phyloP scores from a whole-genome alignment of 495 filamentous ascomycete species.

The Podospora didyma region DNA sequence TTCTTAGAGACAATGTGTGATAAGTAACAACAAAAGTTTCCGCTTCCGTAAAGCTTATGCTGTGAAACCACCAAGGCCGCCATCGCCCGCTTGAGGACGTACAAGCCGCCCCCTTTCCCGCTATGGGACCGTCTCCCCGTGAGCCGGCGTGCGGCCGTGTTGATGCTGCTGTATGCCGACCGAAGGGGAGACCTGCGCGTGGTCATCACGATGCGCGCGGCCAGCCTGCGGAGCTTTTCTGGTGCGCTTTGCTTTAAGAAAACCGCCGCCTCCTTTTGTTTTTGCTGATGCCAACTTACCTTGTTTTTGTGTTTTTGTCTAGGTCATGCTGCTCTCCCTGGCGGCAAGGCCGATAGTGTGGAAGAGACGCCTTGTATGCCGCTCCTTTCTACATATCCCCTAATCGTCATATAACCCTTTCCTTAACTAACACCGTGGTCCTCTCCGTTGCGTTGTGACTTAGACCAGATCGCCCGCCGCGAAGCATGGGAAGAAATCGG shows the following conservation, averaged over 20 bases:
- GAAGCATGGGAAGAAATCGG: conserved; percentile 92
- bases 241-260: conserved; percentile 22
- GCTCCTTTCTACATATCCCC: background rate
- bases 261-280: background rate
- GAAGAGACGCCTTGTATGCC: conserved; percentile 46
- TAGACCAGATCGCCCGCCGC: conserved; percentile 74
- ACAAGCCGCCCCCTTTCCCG: conserved; percentile 54
- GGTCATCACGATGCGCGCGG: conserved; percentile 82
- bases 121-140: conserved; percentile 59
- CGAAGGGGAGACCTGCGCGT: conserved; percentile 69
- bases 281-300: background rate
- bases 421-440: background rate
- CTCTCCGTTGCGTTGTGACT: too few species aligned
- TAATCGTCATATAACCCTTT: background rate
- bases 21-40: background rate
- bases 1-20: too few species aligned
- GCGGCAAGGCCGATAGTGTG: conserved; percentile 57
- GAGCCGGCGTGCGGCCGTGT: conserved; percentile 71
- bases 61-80: conserved; percentile 52
- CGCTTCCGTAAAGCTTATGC: background rate
- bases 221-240: conserved; percentile 61
- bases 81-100: conserved; percentile 70
- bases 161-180: conserved; percentile 83
- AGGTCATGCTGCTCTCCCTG: conserved; percentile 85
- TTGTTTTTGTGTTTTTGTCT: conserved; percentile 12